Evolutionary conservation across 805 yeast genomes (phyloP), one percentile per base, ranked within the genome.

Genomic region (Diddensiella caesifluorescens): DNA sequence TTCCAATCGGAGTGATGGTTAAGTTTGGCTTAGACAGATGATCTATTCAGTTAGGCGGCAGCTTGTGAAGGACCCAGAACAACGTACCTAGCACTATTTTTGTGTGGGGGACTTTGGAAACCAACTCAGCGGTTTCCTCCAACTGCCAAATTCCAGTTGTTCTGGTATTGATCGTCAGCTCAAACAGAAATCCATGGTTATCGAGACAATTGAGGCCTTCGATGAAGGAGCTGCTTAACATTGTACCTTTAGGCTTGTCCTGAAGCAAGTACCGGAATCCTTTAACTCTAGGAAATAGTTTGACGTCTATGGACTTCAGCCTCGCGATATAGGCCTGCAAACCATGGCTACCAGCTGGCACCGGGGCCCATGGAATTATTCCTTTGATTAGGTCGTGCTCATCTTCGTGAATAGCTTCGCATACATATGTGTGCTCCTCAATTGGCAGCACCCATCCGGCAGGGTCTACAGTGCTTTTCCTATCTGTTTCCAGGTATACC

Each of bases 311-410:
- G 0, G 41, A 28, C 13, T 39, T 42, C 30, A 68, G 21, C 7
- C 40, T 38, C 1, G 33, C 32, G 5, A 52, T 26, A 39, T 50
- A 57, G 29, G 43, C 33, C 4, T 29, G 19, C 3, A 60, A 33
- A 1, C 46, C 48, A 0, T 41, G 44, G 1, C 50, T 32, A 2
- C 73, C 74, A 4, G 53, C 43, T 5, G 65, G 61, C 5, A 69
- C 38, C 4, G 76, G 75, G 1, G 70, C 71, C 73, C 72, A 69
- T 1, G 74, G 72, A n/a, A 71, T 51, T 5, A 68, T 50, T 2
- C 57, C 71, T 29, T 53, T 55, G 23, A 48, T 50, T 31, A 37
- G 36, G 26, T 39, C 13, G 26, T 33, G 16, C 30, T 15, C 4
- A n/a, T 22, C 10, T 32, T 38, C 3, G 22, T 31, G 25, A 9